These are phyloP conservation scores for Cordyceps militaris DNA, from an alignment of 2,329 filamentous ascomycete genomes.

Conservation along the genomic window DNA sequence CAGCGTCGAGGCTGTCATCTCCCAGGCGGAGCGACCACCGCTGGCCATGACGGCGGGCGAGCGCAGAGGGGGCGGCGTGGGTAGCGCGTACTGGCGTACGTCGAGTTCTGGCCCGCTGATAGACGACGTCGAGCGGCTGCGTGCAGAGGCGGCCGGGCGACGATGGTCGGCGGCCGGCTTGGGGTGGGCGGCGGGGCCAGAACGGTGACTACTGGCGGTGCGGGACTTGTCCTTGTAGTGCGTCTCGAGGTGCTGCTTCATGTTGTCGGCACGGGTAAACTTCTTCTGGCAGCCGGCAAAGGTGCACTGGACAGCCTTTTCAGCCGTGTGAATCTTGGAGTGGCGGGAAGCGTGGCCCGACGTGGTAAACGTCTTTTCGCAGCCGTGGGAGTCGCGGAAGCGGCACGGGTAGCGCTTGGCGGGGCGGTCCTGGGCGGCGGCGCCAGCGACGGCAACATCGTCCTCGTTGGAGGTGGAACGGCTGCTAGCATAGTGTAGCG, in stretches of 20 bases:
- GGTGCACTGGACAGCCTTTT: conserved; percentile 65
- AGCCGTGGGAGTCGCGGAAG: conserved; percentile 62
- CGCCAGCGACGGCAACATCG: conserved; percentile 37
- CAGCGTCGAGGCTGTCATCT: conserved; percentile 39
- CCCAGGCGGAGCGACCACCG: conserved; percentile 30
- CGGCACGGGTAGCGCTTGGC: conserved; percentile 69
- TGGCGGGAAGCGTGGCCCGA: conserved; percentile 80
- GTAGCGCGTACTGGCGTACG: conserved; percentile 32
- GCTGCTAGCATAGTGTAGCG: conserved; percentile 36
- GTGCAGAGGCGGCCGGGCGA: conserved; percentile 11
- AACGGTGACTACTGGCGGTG: conserved; percentile 30
- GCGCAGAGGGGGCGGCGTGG: conserved; percentile 26
- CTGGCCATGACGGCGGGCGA: conserved; percentile 26
- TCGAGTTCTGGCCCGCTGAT: conserved; percentile 26
- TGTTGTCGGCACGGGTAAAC: conserved; percentile 77
- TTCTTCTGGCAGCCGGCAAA: conserved; percentile 68
- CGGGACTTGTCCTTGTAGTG: conserved; percentile 60
- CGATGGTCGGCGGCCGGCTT: conserved; percentile 17
- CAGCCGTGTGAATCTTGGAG: conserved; percentile 76
- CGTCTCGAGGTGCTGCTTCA: conserved; percentile 78
- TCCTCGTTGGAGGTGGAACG: conserved; percentile 46
- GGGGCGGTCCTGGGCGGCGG: conserved; percentile 37
- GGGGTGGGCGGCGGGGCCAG: conserved; percentile 27
- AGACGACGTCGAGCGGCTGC: conserved; percentile 24
- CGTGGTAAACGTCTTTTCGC: conserved; percentile 75